These are phyloP conservation scores for Spatholobus suberectus DNA, from an alignment of 306 rosid species.

Conservation along the genomic window DNA sequence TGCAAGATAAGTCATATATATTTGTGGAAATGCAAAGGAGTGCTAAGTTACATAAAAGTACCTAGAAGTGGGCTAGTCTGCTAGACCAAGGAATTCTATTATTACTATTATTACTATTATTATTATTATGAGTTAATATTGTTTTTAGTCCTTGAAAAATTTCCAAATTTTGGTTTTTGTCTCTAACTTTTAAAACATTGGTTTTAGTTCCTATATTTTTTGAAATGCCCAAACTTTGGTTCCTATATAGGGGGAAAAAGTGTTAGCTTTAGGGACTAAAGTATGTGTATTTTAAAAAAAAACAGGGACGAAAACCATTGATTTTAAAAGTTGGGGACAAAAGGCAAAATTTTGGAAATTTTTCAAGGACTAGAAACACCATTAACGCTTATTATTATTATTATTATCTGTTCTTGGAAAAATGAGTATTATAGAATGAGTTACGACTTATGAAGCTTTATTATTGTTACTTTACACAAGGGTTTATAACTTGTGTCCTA, in stretches of 20 bases:
- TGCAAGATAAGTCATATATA: too few species aligned
- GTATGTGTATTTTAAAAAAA: background rate
- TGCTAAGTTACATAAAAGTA: too few species aligned
- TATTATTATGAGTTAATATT: too few species aligned
- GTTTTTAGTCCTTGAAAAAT: too few species aligned
- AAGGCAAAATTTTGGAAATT: background rate
- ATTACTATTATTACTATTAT: too few species aligned
- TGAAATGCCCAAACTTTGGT: background rate
- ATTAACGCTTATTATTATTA: background rate
- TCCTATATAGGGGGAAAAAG: background rate
- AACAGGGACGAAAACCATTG: background rate
- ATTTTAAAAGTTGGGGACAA: background rate
- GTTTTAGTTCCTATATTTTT: too few species aligned
- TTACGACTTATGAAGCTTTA: background rate
- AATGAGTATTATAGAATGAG: background rate
- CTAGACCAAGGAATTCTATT: too few species aligned
- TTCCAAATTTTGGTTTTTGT: too few species aligned
- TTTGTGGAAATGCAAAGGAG: too few species aligned
- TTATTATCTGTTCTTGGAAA: background rate
- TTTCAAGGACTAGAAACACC: background rate
- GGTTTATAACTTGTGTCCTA: slow-evolving; percentile 35
- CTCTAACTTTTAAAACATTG: too few species aligned
- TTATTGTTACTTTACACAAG: slow-evolving; percentile 25
- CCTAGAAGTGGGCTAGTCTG: too few species aligned
- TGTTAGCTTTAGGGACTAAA: background rate